Percentiles rank a stretch among this genome's conserved stretches.
These are phyloP conservation scores for Saprolegnia diclina DNA, from an alignment of 352 stramenopile species.

Conservation along the genomic window DNA sequence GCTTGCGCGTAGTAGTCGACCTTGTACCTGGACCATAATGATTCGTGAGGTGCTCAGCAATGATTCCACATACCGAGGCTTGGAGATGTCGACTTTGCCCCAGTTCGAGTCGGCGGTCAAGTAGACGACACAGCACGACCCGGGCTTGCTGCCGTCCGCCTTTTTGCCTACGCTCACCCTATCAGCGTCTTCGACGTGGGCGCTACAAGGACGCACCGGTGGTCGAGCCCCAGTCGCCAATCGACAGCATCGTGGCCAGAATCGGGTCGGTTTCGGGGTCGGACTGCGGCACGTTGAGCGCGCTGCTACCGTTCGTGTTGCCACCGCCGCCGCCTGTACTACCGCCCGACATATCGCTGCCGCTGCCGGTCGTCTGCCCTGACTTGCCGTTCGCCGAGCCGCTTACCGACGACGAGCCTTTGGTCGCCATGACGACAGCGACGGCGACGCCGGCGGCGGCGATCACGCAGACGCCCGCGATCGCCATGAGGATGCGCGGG, in stretches of 20 bases:
- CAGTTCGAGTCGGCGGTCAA: conserved; percentile 49
- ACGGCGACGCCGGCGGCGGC: neutral
- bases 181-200: neutral
- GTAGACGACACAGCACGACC: conserved; percentile 69
- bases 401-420: too few species aligned
- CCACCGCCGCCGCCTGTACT: neutral
- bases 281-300: too few species aligned
- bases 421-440: neutral
- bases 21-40: conserved; percentile 37
- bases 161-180: neutral
- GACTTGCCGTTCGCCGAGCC: too few species aligned
- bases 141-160: conserved; percentile 30
- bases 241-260: conserved; percentile 35
- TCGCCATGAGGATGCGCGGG: neutral
- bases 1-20: conserved; percentile 65
- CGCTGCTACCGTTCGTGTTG: neutral
- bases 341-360: neutral
- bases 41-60: neutral
- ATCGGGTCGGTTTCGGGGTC: conserved; percentile 19
- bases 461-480: neutral
- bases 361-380: neutral
- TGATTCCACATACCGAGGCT: conserved; percentile 15
- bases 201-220: conserved; percentile 31
- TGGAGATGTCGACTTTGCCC: conserved; percentile 21
- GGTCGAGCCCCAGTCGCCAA: conserved; percentile 64